These are phyloP conservation scores for Paraconiothyrium sp. DNA, from an alignment of 2,329 filamentous ascomycete genomes.

Conservation along the genomic window DNA sequence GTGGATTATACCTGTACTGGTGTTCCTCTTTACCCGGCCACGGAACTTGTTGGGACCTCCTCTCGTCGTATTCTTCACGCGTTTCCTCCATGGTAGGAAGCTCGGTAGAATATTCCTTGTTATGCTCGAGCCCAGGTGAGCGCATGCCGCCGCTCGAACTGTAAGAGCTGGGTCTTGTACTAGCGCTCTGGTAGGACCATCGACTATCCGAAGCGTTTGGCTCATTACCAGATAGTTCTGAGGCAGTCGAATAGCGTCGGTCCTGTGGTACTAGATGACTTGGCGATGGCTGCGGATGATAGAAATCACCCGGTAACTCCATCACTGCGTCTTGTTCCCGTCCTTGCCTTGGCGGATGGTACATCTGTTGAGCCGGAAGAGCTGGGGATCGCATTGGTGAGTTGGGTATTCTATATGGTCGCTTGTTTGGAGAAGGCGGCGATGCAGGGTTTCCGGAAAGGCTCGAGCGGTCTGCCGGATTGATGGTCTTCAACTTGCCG, in stretches of 20 bases:
- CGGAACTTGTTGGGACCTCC: slow-evolving; percentile 31
- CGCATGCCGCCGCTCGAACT: slow-evolving; percentile 48
- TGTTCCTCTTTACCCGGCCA: slow-evolving; percentile 20
- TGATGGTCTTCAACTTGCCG: slow-evolving; percentile 69
- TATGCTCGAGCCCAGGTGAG: slow-evolving; percentile 42
- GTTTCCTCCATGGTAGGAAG: slow-evolving; percentile 49
- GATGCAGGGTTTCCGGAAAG: slow-evolving; percentile 21
- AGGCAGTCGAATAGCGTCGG: slow-evolving; percentile 32
- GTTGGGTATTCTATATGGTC: slow-evolving; percentile 39
- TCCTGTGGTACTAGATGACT: slow-evolving; percentile 38
- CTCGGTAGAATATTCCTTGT: slow-evolving; percentile 45
- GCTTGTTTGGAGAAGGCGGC: slow-evolving; percentile 33
- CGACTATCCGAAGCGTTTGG: slow-evolving; percentile 40
- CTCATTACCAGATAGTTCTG: slow-evolving; percentile 35
- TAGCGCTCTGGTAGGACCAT: slow-evolving; percentile 45
- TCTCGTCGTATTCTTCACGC: slow-evolving; percentile 37
- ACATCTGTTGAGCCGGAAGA: slow-evolving; percentile 27
- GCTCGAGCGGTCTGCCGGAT: slow-evolving; percentile 53
- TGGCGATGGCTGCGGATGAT: slow-evolving; percentile 45
- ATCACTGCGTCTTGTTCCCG: slow-evolving; percentile 46
- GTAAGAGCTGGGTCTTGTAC: slow-evolving; percentile 49
- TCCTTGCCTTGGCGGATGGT: slow-evolving; percentile 31
- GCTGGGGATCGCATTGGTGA: slow-evolving; percentile 37
- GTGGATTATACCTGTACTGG: slow-evolving; percentile 48
- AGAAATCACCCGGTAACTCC: slow-evolving; percentile 56